Evolutionary conservation across 768 basidiomycete species (phyloP), one percentile per base, ranked within the genome.

Genomic region (Cyclocybe aegerita): DNA sequence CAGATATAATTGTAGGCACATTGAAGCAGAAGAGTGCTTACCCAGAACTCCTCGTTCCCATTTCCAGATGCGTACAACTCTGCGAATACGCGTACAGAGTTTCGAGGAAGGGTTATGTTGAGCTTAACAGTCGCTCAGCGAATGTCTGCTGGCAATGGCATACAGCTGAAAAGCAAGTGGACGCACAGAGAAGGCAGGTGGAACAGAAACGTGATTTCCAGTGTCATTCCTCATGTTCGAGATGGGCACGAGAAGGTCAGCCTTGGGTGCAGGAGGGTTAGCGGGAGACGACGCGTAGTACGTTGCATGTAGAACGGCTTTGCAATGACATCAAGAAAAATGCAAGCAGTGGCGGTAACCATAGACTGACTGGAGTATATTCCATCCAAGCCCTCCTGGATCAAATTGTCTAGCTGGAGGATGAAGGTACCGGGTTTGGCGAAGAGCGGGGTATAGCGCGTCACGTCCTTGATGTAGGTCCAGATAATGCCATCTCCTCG

Each of bases 391-490:
- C 77, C 77, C 0, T 74, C 59, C 55, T 82, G 68, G 30, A 90
- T 65, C 36, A 88, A 39, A 62, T 90, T 91, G 68, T 91, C 80
- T 36, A 92, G 70, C 63, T 90, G 81, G 9, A 91, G 68, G 47
- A 90, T 85, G 57, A 91, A 84, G 0, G 78, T 77, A 6, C 89
- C 88, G 0, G 80, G 68, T 53, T 82, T 76, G 1, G 80, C 70
- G 60, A 91, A 91, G 35, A 92, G 75, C 1, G 87, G 86, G 3
- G 75, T 78, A 53, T 84, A 91, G 16, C 80, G 80, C 6, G 87
- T 85, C 17, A 86, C 86, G 56, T 91, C 89, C 61, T 90, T 90
- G 56, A 82, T 64, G 48, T 80, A 84, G 0, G 87, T 88, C 88
- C 88, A 90, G 43, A 88, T 83, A 52, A 90, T 89, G 9, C 88